Base-by-base conservation (phyloP, 352 stramenopile genomes). In the Phytophthora quininea region DNA sequence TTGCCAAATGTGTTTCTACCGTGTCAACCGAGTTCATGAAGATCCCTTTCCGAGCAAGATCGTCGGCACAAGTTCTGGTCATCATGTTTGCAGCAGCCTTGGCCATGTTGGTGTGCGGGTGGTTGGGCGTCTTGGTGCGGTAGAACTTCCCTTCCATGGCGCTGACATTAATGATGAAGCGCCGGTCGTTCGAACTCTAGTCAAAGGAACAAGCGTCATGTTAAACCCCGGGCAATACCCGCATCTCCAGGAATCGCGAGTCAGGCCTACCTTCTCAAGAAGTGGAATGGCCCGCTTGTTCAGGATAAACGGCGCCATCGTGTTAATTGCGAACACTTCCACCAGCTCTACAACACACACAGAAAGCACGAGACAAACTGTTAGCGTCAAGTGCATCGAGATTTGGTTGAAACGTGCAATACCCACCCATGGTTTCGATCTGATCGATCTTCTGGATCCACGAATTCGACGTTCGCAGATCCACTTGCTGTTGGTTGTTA, bases 81-180 rank as follows among this genome's bases (percentile, higher is more conserved):
- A 98, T 94, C 96, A 98, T 98, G 71, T 99, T 99, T 43, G 97
- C 86, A 1, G 95, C 95, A n/a, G 94, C 93, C 71, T 98, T 98
- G 46, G 96, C 96, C 91, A 98, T 98, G 77, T 98, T 98, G 11
- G 96, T 98, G 68, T 98, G 95, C 27, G 95, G 93, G 64, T 98
- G 95, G 67, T 98, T 96, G 4, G 89, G 77, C 66, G 93, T 96
- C 77, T 98, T 98, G 69, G 82, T 96, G 27, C 96, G 76, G 71
- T 98, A 98, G 64, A 98, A 98, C 71, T 98, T 98, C 37, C 96
- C 96, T 59, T 98, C 96, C 96, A 98, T 98, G 14, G 96, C 96
- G 30, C 88, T 97, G 14, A 98, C 96, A 56, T 98, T 98, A 58
- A 98, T 91, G 58, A 98, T 97, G 58, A 89, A 91, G 38, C 77